Base-by-base conservation (phyloP, 139 green algal species). In the Coccomyxa sp. region DNA sequence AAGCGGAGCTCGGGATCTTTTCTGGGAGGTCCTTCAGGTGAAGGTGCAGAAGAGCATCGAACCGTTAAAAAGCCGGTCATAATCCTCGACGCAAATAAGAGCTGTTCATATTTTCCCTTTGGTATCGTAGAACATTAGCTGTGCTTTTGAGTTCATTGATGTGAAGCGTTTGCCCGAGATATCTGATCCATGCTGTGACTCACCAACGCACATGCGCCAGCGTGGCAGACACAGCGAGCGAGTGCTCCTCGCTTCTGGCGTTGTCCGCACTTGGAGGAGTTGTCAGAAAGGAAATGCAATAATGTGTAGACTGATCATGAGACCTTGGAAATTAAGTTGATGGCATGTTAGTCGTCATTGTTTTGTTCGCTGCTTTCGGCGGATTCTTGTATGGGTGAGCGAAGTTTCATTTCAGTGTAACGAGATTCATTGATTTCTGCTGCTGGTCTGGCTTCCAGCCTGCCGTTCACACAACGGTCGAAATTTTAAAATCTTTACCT, bases 311-410 rank as follows among this genome's bases (percentile, higher is more conserved):
- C 23, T 27, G 25, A 75, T 7, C 71, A 78, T 78, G 71, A 78
- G 71, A 18, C 21, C 27, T 16, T 32, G 71, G 23, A 18, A 45
- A 16, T 57, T 4, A 78, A 9, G 28, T 16, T 57, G 28, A 28
- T 74, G 82, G 12, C 23, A 91, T 95, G 87, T 84, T 96, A 31
- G 25, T 87, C 15, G 79, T 86, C 0, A 89, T 95, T 0, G 89
- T 89, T 4, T 51, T 81, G 0, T 94, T 96, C 85, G 89, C 92
- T 0, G 90, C 85, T 0, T 76, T 97, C 13, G 90, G 90, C 4
- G 92, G 93, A 58, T 96, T 96, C 76, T 84, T 97, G 12, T 97
- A 95, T 67, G 94, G 93, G 81, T 96, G 79, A 57, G 92, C 82
- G 15, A 32, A 88, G 14, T 79, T 82, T n/a, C 13, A 68, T 51